Conservation (phyloP, 2,329 filamentous ascomycete species). For the Talaromyces rugulosus region DNA sequence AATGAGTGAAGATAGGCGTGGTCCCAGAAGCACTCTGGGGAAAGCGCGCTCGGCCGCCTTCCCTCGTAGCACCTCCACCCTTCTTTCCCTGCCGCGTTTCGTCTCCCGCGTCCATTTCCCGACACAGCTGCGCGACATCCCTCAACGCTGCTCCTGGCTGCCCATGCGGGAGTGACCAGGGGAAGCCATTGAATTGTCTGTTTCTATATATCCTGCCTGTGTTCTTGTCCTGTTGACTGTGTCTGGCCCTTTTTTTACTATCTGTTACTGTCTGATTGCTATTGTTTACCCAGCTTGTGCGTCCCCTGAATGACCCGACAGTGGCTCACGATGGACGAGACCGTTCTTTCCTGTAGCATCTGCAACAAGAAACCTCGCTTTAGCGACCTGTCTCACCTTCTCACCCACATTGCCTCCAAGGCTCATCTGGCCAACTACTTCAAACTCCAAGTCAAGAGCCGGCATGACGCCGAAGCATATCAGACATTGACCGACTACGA, state of each 20-base stretch:
- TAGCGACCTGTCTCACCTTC: constrained; percentile 84
- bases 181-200: constrained; percentile 13
- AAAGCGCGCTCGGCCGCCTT: background rate
- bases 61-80: background rate
- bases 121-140: constrained; percentile 3
- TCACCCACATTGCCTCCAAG: constrained; percentile 90
- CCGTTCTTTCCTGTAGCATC: constrained; percentile 74
- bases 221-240: constrained; percentile 23
- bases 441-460: constrained; percentile 69
- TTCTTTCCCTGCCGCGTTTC: constrained; percentile 3
- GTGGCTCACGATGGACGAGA: constrained; percentile 38
- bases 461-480: constrained; percentile 62
- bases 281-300: constrained; percentile 7
- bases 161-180: constrained; percentile 6
- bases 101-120: background rate
- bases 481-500: constrained; percentile 65
- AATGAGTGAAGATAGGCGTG: background rate
- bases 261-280: constrained; percentile 18
- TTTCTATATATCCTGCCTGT: constrained; percentile 11
- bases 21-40: background rate
- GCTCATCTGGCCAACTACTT: constrained; percentile 83
- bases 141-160: background rate
- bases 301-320: constrained; percentile 1
- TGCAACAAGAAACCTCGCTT: constrained; percentile 77
- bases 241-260: constrained; percentile 20